Conservation (phyloP, 257 asterid species). For the Osmanthus fragrans region DNA sequence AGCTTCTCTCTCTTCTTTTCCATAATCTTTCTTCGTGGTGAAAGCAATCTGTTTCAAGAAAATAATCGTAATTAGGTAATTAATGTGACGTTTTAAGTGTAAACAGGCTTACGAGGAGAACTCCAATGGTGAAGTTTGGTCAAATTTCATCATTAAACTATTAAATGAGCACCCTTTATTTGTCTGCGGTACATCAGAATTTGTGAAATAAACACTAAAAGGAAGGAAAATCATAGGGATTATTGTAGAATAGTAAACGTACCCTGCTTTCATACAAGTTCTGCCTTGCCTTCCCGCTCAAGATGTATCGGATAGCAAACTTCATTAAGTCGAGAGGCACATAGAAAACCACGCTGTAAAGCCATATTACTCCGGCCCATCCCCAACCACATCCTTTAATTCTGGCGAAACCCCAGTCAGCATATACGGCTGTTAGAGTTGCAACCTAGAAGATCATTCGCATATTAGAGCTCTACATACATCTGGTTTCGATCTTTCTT, state of each 20-base stretch:
- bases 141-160: background rate
- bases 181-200: background rate
- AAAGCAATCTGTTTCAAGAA: slow-evolving; percentile 67
- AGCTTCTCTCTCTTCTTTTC: slow-evolving; percentile 94
- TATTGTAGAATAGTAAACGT: background rate
- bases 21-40: slow-evolving; percentile 87
- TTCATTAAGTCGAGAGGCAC: slow-evolving; percentile 84
- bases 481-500: background rate
- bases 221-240: background rate
- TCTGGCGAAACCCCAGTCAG: slow-evolving; percentile 85
- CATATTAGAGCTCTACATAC: background rate
- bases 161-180: background rate
- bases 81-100: background rate
- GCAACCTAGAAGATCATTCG: slow-evolving; percentile 58
- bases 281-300: slow-evolving; percentile 94
- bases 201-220: background rate
- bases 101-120: background rate
- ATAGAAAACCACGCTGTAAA: slow-evolving; percentile 68
- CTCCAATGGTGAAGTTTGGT: background rate
- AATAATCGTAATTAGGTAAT: background rate
- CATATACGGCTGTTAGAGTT: slow-evolving; percentile 86
- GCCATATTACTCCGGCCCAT: slow-evolving; percentile 99
- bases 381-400: slow-evolving; percentile 98
- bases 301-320: slow-evolving; percentile 72
- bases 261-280: slow-evolving; percentile 75